phyloP scores from a whole-genome alignment of 2,329 filamentous ascomycete genomes.

The Teratosphaeria epicoccoides region DNA sequence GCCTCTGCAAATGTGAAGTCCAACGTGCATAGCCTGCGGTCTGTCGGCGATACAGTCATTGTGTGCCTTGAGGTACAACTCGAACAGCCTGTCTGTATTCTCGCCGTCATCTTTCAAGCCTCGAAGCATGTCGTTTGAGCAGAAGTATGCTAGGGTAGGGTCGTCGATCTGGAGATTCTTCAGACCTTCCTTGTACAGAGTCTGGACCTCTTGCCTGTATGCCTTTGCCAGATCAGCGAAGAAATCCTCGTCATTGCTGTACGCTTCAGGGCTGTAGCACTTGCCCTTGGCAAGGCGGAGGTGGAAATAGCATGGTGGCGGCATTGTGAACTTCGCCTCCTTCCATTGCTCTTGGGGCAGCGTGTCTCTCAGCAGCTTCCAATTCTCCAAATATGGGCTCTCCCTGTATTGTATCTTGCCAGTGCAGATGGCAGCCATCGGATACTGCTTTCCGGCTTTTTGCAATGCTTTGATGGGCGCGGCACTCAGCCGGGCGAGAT shows the following conservation, averaged over 20 bases:
- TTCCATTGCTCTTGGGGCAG: conserved; percentile 26
- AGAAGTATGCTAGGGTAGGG: conserved; percentile 30
- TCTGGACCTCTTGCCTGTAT: conserved; percentile 28
- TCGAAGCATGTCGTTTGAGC: conserved; percentile 27
- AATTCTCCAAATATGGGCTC: conserved; percentile 28
- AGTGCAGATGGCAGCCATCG: conserved; percentile 28
- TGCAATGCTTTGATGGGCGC: conserved; percentile 28
- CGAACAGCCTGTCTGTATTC: conserved; percentile 28
- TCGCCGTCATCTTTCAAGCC: conserved; percentile 26
- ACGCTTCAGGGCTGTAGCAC: conserved; percentile 26
- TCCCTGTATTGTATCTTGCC: conserved; percentile 27
- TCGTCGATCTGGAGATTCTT: conserved; percentile 30
- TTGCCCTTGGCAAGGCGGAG: conserved; percentile 26
- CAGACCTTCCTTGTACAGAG: conserved; percentile 25
- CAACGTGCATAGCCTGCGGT: conserved; percentile 28
- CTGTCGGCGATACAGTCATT: conserved; percentile 27
- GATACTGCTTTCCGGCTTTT: conserved; percentile 30
- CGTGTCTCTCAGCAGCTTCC: conserved; percentile 24
- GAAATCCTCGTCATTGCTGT: conserved; percentile 25
- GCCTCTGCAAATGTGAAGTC: conserved; percentile 30
- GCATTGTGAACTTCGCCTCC: conserved; percentile 30
- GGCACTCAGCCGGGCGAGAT: conserved; percentile 25
- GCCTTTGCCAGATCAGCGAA: conserved; percentile 27
- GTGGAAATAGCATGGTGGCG: conserved; percentile 29
- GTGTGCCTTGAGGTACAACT: conserved; percentile 28